phyloP scores from a whole-genome alignment of 176 grass and related monocot genomes.

The Metroxylon sagu region DNA sequence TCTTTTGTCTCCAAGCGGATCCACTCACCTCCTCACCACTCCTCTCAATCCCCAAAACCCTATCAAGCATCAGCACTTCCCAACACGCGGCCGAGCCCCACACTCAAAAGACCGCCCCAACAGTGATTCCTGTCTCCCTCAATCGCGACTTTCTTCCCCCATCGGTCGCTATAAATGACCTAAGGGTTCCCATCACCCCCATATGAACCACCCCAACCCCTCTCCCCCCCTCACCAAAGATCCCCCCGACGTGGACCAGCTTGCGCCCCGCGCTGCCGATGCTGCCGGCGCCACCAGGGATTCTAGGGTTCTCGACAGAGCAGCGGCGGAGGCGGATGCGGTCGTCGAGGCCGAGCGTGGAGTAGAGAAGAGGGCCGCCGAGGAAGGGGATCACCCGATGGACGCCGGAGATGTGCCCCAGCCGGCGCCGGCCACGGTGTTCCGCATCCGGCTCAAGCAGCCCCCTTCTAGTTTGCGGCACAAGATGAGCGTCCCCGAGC shows the following conservation, averaged over 20 bases:
- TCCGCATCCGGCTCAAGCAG: conserved; percentile 91
- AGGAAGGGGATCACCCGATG: conserved; percentile 17
- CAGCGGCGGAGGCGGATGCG: conserved; percentile 20
- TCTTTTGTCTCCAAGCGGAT: conserved; percentile 11
- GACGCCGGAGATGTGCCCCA: conserved; percentile 15
- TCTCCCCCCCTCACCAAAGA: conserved; percentile 29
- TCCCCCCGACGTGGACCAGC: neutral
- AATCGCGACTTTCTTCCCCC: neutral
- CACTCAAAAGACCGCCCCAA: conserved; percentile 2
- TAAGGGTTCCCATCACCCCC: conserved; percentile 28
- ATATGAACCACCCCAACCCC: conserved; percentile 80
- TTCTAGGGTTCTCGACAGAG: neutral
- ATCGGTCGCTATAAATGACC: conserved; percentile 38
- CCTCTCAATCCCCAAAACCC: too few species aligned
- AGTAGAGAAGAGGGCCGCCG: conserved; percentile 42
- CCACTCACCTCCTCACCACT: too few species aligned
- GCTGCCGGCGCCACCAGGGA: conserved; percentile 21
- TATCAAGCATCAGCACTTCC: too few species aligned
- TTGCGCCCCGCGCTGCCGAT: conserved; percentile 9
- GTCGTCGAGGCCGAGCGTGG: conserved; percentile 22
- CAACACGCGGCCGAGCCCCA: conserved; percentile 8
- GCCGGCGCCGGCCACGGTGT: conserved; percentile 61
- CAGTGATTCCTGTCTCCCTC: conserved; percentile 30
- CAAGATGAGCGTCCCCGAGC: conserved; percentile 95
- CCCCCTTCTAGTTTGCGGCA: conserved; percentile 55